Evolutionary conservation across 2,329 filamentous ascomycete genomes (phyloP), one percentile per base, ranked within the genome.

Genomic region (Zymoseptoria brevis): DNA sequence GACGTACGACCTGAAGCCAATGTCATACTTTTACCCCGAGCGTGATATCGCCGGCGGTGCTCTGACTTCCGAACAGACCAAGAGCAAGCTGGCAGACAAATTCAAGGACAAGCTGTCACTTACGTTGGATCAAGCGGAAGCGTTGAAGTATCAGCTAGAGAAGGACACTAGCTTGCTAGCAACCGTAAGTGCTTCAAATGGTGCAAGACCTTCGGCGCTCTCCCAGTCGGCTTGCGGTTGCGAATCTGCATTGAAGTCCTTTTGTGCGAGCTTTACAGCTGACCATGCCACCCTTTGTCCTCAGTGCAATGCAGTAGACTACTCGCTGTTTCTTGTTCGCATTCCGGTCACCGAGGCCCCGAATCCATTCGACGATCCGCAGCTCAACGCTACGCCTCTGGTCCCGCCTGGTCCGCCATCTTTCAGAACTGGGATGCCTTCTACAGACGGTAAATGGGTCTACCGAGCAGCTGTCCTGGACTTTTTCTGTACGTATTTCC

Each of bases 21-120:
- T 81, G 21, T 82, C 84, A 59, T 90, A 90, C 74, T 90, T 90
- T 75, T 90, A 86, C 68, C 88, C 88, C 0, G 87, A 90, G 68
- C 77, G 87, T 6, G 88, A 90, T 64, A 80, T 90, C 9, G 81
- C 87, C 0, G 82, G 83, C 1, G 86, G 87, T 0, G 75, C 74
- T 1, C 74, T 91, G 0, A 81, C 84, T 0, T 83, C 83, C 3
- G 79, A 88, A 54, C 83, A 82, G 1, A 86, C 87, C 5, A 85
- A 87, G 68, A 81, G 81, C 19, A 82, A 82, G 56, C 78, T 90
- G 1, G 82, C 85, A 19, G 87, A 90, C 67, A 78, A 84, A 45
- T 89, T 90, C 64, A 75, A 83, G 6, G 86, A 85, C 72, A 87
- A 86, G 69, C 75, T 90, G 26, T 74, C 80, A 2, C 77, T 90